phyloP scores from a whole-genome alignment of 2,329 filamentous ascomycete species.

The Dactylellina leptospora region DNA sequence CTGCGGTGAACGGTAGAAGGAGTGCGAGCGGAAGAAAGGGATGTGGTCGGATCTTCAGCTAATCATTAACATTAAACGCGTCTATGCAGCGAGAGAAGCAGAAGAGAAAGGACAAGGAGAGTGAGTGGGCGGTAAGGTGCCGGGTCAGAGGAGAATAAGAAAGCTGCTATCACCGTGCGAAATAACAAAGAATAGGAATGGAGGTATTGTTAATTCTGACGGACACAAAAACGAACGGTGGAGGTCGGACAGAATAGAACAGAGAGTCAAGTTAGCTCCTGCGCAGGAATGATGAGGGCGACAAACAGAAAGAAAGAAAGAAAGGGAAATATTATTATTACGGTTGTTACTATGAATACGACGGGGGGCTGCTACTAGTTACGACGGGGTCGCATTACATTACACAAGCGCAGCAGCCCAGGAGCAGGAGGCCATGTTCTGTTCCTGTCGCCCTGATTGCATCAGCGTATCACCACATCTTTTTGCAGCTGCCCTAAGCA shows the following conservation, averaged over 20 bases:
- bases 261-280: not conserved
- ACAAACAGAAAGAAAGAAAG: slow-evolving; percentile 4
- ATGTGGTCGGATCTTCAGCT: slow-evolving; percentile 37
- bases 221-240: no score
- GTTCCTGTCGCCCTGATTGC: no score
- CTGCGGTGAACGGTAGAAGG: not conserved
- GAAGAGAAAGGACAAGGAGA: no score
- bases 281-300: not conserved
- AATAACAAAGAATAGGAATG: no score
- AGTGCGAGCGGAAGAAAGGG: not conserved
- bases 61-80: slow-evolving; percentile 50
- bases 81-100: slow-evolving; percentile 12
- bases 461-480: not conserved
- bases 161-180: no score
- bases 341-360: no score
- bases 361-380: no score
- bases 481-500: not conserved
- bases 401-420: not conserved
- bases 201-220: no score
- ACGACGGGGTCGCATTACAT: not conserved
- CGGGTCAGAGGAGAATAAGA: no score
- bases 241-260: no score
- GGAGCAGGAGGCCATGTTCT: no score
- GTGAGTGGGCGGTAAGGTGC: no score
- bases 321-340: slow-evolving; percentile 5